Evolutionary conservation across 345 rosid genomes (phyloP).

Genomic region (Gossypium thurberi): DNA sequence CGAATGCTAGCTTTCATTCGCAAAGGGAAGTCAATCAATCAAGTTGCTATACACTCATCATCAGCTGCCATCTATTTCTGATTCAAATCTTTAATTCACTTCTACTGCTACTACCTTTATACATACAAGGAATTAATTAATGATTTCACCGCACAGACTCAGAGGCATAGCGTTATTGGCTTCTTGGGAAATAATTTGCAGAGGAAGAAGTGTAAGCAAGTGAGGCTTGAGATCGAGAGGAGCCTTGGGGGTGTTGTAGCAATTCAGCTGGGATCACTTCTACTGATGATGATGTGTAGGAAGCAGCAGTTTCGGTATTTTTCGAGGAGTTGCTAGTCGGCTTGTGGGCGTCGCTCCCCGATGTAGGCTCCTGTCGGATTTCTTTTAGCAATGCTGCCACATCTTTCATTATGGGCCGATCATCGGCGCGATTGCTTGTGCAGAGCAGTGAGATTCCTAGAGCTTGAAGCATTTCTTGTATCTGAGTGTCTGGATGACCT

Average conservation of each 20-base stretch:
- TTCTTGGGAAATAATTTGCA: slow-evolving; percentile 15
- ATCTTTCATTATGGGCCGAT: slow-evolving; percentile 92
- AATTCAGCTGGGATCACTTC: slow-evolving; percentile 40
- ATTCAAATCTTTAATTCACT: not conserved
- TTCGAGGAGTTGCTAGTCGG: slow-evolving; percentile 21
- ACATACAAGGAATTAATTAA: not conserved
- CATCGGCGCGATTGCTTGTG: slow-evolving; percentile 59
- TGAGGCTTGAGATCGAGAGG: slow-evolving; percentile 29
- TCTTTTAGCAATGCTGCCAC: slow-evolving; percentile 67
- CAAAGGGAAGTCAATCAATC: not conserved
- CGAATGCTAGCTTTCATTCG: not conserved
- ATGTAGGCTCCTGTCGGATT: slow-evolving; percentile 42
- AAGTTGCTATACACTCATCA: slow-evolving; percentile 10
- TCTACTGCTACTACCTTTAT: not conserved
- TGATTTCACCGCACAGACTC: not conserved
- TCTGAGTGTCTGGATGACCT: slow-evolving; percentile 54
- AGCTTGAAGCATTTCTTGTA: slow-evolving; percentile 87
- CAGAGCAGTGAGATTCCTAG: slow-evolving; percentile 76
- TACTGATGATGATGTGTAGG: slow-evolving; percentile 26
- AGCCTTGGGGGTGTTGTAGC: slow-evolving; percentile 30
- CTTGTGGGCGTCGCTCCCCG: slow-evolving; percentile 33
- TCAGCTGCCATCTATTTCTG: not conserved
- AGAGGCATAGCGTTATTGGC: slow-evolving; percentile 9
- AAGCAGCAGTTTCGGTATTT: slow-evolving; percentile 15
- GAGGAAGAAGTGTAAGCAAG: slow-evolving; percentile 45